A percentile compares a stretch with the other conserved stretches of the same genome.
phyloP scores from a whole-genome alignment of 2,329 filamentous ascomycete genomes.

The Colletotrichum noveboracense region DNA sequence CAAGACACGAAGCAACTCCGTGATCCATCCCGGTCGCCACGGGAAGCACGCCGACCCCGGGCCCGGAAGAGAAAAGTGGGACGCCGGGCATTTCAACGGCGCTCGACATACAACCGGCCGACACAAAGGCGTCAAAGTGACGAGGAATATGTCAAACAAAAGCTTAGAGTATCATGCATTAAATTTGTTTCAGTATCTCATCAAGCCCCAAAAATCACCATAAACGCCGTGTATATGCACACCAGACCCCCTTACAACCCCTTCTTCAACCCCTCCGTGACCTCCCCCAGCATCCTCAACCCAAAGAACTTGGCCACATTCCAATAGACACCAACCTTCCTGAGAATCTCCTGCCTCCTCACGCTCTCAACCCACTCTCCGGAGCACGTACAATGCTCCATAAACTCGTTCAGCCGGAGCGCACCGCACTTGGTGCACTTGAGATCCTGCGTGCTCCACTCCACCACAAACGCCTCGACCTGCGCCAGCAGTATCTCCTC shows the following conservation, averaged over 20 bases:
- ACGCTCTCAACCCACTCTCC: slow-evolving; percentile 82
- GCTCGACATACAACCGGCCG: accelerated
- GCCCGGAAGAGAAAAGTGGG: background rate
- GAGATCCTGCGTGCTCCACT: slow-evolving; percentile 90
- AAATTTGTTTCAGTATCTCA: background rate
- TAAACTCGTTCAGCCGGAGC: slow-evolving; percentile 87
- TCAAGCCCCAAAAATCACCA: background rate
- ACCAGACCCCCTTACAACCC: slow-evolving; percentile 39
- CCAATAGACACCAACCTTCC: slow-evolving; percentile 70
- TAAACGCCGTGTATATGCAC: background rate
- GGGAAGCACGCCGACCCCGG: background rate
- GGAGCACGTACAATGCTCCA: slow-evolving; percentile 94
- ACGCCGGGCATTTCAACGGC: background rate
- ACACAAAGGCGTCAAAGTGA: background rate
- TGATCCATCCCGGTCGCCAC: background rate
- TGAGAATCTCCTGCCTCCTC: slow-evolving; percentile 68
- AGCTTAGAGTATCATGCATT: background rate
- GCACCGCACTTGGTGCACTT: slow-evolving; percentile 77
- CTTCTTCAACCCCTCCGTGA: slow-evolving; percentile 68
- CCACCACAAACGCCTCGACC: slow-evolving; percentile 75
- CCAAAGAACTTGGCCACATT: slow-evolving; percentile 81
- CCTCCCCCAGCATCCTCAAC: slow-evolving; percentile 79
- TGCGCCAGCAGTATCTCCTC: slow-evolving; percentile 83
- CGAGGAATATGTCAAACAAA: accelerated
- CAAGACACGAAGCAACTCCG: background rate